A percentile compares a stretch with the other conserved stretches of the same genome.
These are phyloP conservation scores for Stagonosporopsis rhizophila DNA, from an alignment of 2,329 filamentous ascomycete genomes.

Conservation along the genomic window DNA sequence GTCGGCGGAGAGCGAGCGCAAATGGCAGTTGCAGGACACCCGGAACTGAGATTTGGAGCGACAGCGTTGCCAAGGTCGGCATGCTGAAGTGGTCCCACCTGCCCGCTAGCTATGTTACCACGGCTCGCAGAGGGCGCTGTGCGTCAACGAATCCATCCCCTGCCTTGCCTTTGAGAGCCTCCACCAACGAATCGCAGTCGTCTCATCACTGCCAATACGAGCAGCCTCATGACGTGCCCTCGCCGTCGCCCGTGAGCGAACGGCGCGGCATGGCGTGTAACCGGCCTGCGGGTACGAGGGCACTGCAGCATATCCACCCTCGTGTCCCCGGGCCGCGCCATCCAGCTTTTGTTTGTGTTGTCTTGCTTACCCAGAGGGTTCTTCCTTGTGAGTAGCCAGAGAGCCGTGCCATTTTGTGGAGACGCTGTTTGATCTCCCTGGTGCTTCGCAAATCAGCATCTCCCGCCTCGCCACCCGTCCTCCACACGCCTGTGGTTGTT, in stretches of 20 bases:
- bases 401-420: conserved; percentile 16
- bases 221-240: conserved; percentile 42
- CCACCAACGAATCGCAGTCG: conserved; percentile 12
- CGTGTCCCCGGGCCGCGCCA: conserved; percentile 10
- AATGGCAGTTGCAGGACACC: conserved; percentile 3
- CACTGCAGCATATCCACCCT: conserved; percentile 18
- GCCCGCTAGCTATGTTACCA: conserved; percentile 7
- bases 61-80: conserved; percentile 11
- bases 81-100: conserved; percentile 8
- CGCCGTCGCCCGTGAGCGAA: conserved; percentile 9
- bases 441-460: conserved; percentile 15
- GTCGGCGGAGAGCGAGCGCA: conserved; percentile 8
- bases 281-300: conserved; percentile 11
- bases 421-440: conserved; percentile 15
- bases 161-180: background rate
- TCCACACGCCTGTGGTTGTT: conserved; percentile 1
- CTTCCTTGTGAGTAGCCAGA: conserved; percentile 14
- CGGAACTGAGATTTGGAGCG: conserved; percentile 19
- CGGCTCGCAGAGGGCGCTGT: conserved; percentile 1
- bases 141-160: conserved; percentile 13
- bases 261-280: conserved; percentile 16
- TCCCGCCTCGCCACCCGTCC: conserved; percentile 10
- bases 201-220: conserved; percentile 39
- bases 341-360: conserved; percentile 7
- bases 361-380: conserved; percentile 10